Percentiles rank a stretch among this genome's conserved stretches.
Evolutionary conservation across 164 flowering plant species (phyloP).

Genomic region (Piper longum): DNA sequence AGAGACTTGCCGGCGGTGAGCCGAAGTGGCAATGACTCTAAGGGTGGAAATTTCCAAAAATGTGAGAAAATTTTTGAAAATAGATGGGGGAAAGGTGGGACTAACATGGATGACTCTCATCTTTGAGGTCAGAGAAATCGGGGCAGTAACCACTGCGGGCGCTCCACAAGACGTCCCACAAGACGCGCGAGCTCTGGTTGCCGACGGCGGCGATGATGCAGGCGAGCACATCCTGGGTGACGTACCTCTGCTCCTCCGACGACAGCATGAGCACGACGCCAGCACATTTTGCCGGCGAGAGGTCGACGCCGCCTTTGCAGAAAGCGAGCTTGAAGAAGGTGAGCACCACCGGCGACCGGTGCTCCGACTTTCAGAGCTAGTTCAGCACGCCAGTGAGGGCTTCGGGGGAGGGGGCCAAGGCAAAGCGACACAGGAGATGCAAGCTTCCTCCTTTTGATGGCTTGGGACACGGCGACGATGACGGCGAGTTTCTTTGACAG

Average conservation of each 20-base stretch:
- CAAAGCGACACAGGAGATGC: slow-evolving; percentile 20
- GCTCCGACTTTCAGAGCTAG: slow-evolving; percentile 10
- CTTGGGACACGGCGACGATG: slow-evolving; percentile 24
- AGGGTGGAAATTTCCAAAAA: too few species aligned
- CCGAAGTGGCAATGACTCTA: too few species aligned
- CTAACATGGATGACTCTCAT: too few species aligned
- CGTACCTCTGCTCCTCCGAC: slow-evolving; percentile 19
- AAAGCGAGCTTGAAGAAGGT: slow-evolving; percentile 57
- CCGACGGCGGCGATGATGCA: slow-evolving; percentile 43
- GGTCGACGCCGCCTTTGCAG: slow-evolving; percentile 22
- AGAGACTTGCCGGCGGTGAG: too few species aligned
- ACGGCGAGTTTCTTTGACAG: slow-evolving; percentile 39
- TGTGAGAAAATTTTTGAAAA: too few species aligned
- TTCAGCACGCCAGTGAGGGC: slow-evolving; percentile 39
- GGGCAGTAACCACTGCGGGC: slow-evolving; percentile 27
- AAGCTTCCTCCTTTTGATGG: slow-evolving; percentile 30
- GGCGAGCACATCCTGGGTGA: slow-evolving; percentile 59
- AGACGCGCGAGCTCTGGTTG: slow-evolving; percentile 20
- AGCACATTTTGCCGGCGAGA: slow-evolving; percentile 28
- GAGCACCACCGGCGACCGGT: slow-evolving; percentile 20
- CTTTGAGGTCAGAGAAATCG: slow-evolving; percentile 48
- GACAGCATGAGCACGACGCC: slow-evolving; percentile 40
- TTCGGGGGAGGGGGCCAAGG: slow-evolving; percentile 29
- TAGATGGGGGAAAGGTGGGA: too few species aligned
- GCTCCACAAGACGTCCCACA: slow-evolving; percentile 43